Conservation (phyloP, 2,329 filamentous ascomycete genomes). For the Fusarium concolor region DNA sequence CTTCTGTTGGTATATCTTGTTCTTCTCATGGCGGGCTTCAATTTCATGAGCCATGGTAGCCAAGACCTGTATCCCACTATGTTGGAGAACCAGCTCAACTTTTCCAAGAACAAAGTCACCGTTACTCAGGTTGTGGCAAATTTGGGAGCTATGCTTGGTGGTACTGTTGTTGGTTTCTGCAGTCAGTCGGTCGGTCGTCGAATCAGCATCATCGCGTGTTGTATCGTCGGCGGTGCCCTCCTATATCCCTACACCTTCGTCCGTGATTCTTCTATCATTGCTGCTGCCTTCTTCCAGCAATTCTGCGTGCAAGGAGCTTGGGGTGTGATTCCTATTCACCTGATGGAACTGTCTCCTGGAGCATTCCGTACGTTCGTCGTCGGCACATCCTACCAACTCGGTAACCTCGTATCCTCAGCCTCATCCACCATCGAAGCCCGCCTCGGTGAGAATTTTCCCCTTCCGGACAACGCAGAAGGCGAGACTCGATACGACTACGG, state of each 20-base stretch:
- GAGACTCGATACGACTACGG: slow-evolving; percentile 77
- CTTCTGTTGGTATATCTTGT: slow-evolving; percentile 83
- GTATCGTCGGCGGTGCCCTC: slow-evolving; percentile 75
- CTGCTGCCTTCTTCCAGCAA: slow-evolving; percentile 85
- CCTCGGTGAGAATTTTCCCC: slow-evolving; percentile 79
- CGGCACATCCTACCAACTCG: slow-evolving; percentile 80
- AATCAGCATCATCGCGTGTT: slow-evolving; percentile 74
- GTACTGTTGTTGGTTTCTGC: slow-evolving; percentile 73
- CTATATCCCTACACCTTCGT: slow-evolving; percentile 87
- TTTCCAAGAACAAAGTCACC: slow-evolving; percentile 68
- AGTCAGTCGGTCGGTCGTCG: slow-evolving; percentile 77
- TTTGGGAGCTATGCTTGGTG: slow-evolving; percentile 76
- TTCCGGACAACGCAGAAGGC: slow-evolving; percentile 65
- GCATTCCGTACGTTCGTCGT: slow-evolving; percentile 80
- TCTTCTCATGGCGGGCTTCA: slow-evolving; percentile 89
- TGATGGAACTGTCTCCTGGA: slow-evolving; percentile 81
- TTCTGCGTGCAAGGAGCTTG: slow-evolving; percentile 83
- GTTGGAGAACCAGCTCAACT: slow-evolving; percentile 66
- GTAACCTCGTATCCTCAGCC: slow-evolving; percentile 77
- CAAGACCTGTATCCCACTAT: slow-evolving; percentile 72
- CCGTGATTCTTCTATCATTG: slow-evolving; percentile 72
- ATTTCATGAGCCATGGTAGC: slow-evolving; percentile 88
- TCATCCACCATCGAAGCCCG: slow-evolving; percentile 81
- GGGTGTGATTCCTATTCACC: slow-evolving; percentile 80
- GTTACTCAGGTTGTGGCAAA: slow-evolving; percentile 80